phyloP scores from a whole-genome alignment of 768 basidiomycete species.

The Leccinum pellstonianum region DNA sequence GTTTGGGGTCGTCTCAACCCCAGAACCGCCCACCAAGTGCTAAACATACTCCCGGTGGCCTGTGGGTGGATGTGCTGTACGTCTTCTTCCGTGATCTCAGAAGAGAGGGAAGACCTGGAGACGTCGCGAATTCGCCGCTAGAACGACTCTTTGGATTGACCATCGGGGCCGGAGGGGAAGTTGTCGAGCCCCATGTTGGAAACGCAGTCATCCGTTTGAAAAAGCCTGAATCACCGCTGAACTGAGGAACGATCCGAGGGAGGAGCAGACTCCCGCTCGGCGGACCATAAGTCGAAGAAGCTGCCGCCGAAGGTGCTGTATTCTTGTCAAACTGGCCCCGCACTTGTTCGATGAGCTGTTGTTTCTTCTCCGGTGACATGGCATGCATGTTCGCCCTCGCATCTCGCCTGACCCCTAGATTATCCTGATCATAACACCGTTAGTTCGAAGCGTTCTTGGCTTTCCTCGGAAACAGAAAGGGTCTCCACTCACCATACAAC shows the following conservation, averaged over 20 bases:
- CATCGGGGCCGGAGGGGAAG: slow-evolving; percentile 34
- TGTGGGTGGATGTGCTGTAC: slow-evolving; percentile 55
- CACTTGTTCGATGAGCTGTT: slow-evolving; percentile 61
- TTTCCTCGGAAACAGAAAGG: neutral
- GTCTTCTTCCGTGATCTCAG: slow-evolving; percentile 30
- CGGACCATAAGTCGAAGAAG: slow-evolving; percentile 57
- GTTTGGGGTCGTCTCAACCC: slow-evolving; percentile 45
- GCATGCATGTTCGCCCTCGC: slow-evolving; percentile 61
- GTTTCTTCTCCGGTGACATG: slow-evolving; percentile 62
- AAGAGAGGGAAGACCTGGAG: slow-evolving; percentile 24
- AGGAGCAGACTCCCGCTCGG: slow-evolving; percentile 54
- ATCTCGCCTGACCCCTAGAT: slow-evolving; percentile 70
- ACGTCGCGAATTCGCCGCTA: slow-evolving; percentile 38
- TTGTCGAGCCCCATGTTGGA: slow-evolving; percentile 52
- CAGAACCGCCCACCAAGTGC: slow-evolving; percentile 72
- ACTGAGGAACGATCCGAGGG: slow-evolving; percentile 67
- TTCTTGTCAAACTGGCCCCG: slow-evolving; percentile 36
- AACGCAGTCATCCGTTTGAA: slow-evolving; percentile 66
- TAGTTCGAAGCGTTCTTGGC: slow-evolving; percentile 4
- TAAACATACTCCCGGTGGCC: slow-evolving; percentile 73
- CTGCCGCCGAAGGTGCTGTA: slow-evolving; percentile 26
- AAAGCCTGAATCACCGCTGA: slow-evolving; percentile 68
- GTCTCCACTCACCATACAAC: slow-evolving; percentile 58
- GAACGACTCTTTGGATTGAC: slow-evolving; percentile 33
- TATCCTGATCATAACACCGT: slow-evolving; percentile 48